Conservation (phyloP, 371 early-diverging fungal genomes). For the Synchytrium microbalum region DNA sequence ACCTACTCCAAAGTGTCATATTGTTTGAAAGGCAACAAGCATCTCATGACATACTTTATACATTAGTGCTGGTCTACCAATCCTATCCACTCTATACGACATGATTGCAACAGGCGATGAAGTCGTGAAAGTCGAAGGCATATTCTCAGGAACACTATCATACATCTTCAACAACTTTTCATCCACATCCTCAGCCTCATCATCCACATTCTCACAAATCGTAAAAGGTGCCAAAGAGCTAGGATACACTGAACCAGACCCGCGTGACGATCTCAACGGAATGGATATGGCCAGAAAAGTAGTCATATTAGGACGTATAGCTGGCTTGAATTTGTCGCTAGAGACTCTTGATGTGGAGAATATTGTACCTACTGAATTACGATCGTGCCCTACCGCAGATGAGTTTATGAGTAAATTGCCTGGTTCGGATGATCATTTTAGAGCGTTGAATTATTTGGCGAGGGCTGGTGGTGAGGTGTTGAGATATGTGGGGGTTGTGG, state of each 20-base stretch:
- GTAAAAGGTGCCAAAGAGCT: conserved; percentile 82
- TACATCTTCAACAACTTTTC: conserved; percentile 95
- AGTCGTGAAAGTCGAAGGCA: conserved; percentile 86
- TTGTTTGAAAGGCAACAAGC: no score
- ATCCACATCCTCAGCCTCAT: conserved; percentile 19
- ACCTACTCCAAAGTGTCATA: no score
- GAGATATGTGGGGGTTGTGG: conserved; percentile 88
- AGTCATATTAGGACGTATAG: conserved; percentile 80
- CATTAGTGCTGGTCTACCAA: conserved; percentile 81
- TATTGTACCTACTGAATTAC: conserved; percentile 83
- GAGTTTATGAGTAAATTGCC: conserved; percentile 81
- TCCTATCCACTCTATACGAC: conserved; percentile 82
- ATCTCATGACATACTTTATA: not conserved
- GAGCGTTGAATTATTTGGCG: conserved; percentile 66
- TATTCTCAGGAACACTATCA: conserved; percentile 91
- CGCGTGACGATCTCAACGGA: conserved; percentile 95
- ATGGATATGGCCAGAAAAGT: conserved; percentile 98
- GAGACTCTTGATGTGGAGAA: conserved; percentile 81
- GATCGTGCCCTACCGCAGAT: conserved; percentile 55
- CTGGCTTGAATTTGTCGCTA: conserved; percentile 63
- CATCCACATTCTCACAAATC: conserved; percentile 73
- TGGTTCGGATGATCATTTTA: conserved; percentile 77
- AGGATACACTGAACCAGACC: conserved; percentile 98
- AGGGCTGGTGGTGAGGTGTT: conserved; percentile 62
- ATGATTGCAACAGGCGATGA: conserved; percentile 87